phyloP scores from a whole-genome alignment of 495 filamentous ascomycete species.

The Penicillium silybi region DNA sequence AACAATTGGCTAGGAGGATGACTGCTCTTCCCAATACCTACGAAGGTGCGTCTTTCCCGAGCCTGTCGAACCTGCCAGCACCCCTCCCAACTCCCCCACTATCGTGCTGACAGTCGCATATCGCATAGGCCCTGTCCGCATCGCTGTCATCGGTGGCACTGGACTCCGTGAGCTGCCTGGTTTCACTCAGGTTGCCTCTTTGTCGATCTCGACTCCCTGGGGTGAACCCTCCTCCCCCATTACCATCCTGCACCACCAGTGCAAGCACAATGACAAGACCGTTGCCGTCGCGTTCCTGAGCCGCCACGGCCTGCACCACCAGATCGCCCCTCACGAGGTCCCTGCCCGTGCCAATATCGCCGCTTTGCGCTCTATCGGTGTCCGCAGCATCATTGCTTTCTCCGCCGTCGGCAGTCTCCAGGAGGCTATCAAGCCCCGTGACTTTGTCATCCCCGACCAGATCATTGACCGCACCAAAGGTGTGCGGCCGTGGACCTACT shows the following conservation, averaged over 20 bases:
- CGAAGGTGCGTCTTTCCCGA: constrained; percentile 36
- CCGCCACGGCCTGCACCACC: constrained; percentile 83
- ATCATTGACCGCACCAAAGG: constrained; percentile 98
- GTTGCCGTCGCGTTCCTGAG: constrained; percentile 89
- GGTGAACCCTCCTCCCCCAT: constrained; percentile 87
- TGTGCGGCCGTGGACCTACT: constrained; percentile 88
- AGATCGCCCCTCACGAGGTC: constrained; percentile 89
- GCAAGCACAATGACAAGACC: constrained; percentile 49
- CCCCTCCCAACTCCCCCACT: constrained; percentile 22
- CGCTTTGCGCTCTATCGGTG: constrained; percentile 82
- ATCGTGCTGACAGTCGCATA: constrained; percentile 11
- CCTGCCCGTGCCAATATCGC: constrained; percentile 92
- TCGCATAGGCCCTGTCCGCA: constrained; percentile 66
- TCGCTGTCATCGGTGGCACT: constrained; percentile 96
- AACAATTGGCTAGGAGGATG: constrained; percentile 47
- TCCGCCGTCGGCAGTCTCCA: constrained; percentile 89
- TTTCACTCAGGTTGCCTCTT: constrained; percentile 75
- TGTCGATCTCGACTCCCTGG: constrained; percentile 82
- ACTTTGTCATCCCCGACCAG: constrained; percentile 95
- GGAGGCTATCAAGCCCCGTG: constrained; percentile 87
- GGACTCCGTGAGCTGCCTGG: constrained; percentile 69
- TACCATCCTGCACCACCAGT: constrained; percentile 76
- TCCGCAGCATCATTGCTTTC: constrained; percentile 88
- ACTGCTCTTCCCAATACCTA: constrained; percentile 53
- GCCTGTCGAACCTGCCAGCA: not conserved